Percentiles rank a stretch among this genome's conserved stretches.
Evolutionary conservation across 331 rosid genomes (phyloP).

Genomic region (Arachis monticola): DNA sequence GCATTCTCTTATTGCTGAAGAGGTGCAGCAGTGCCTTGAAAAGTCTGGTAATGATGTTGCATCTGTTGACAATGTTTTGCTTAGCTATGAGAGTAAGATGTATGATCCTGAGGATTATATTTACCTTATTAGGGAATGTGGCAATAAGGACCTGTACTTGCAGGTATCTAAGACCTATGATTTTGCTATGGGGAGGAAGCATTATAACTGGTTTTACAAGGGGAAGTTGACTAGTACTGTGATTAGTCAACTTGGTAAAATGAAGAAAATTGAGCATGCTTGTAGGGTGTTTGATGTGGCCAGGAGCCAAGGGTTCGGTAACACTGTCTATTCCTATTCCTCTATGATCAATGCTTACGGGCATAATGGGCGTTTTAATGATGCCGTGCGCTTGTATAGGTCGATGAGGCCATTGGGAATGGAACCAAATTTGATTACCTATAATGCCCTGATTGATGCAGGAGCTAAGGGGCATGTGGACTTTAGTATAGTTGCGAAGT

Average conservation of each 20-base stretch:
- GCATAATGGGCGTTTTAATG: conserved; percentile 60
- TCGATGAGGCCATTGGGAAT: conserved; percentile 71
- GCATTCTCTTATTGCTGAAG: conserved; percentile 70
- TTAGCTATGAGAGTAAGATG: conserved; percentile 59
- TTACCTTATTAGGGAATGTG: conserved; percentile 73
- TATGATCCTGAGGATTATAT: conserved; percentile 71
- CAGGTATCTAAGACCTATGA: conserved; percentile 65
- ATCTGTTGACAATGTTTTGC: conserved; percentile 56
- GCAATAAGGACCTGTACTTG: conserved; percentile 69
- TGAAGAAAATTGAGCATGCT: conserved; percentile 76
- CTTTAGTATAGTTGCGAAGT: conserved; percentile 65
- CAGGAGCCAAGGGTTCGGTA: conserved; percentile 73
- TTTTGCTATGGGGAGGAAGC: conserved; percentile 65
- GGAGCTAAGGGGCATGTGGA: conserved; percentile 81
- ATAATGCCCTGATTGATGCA: conserved; percentile 89
- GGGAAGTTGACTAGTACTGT: conserved; percentile 85
- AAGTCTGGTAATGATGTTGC: conserved; percentile 56
- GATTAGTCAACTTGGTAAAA: conserved; percentile 90
- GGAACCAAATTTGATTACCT: conserved; percentile 83
- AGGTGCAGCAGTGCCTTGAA: conserved; percentile 56
- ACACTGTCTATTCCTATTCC: conserved; percentile 74
- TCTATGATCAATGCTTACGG: conserved; percentile 90
- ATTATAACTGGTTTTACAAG: conserved; percentile 55
- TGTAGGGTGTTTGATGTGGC: conserved; percentile 62
- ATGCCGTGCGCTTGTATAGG: conserved; percentile 63